Evolutionary conservation across 345 rosid species (phyloP).

Genomic region (Arabidopsis thaliana): DNA sequence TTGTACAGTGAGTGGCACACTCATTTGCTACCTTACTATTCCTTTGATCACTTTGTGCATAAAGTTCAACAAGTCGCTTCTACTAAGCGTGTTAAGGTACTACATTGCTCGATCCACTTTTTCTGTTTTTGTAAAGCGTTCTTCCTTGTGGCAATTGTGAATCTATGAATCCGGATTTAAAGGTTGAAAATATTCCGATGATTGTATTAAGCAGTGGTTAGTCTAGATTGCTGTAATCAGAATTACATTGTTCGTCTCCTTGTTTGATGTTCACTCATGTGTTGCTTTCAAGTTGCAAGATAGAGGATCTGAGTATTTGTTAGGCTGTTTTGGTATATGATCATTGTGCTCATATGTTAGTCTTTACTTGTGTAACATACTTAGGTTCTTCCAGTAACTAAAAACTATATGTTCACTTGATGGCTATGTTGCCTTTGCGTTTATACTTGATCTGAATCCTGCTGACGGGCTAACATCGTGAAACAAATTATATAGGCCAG

Average conservation of each 20-base stretch:
- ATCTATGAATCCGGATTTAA: background rate
- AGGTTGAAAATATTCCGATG: background rate
- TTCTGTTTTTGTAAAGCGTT: background rate
- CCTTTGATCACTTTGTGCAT: slow-evolving; percentile 83
- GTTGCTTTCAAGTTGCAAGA: slow-evolving; percentile 11
- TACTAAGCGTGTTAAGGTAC: slow-evolving; percentile 82
- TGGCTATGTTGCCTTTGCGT: background rate
- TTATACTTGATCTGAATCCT: background rate
- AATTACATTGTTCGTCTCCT: background rate
- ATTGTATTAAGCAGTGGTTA: background rate
- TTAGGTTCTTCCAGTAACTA: background rate
- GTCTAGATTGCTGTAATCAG: background rate
- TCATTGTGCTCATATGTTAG: background rate
- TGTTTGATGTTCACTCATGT: background rate
- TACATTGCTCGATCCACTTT: slow-evolving; percentile 24
- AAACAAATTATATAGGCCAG: too few species aligned
- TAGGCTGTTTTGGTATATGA: slow-evolving; percentile 17
- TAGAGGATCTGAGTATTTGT: slow-evolving; percentile 2
- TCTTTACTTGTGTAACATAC: background rate
- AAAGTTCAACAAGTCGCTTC: slow-evolving; percentile 86
- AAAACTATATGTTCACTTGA: background rate
- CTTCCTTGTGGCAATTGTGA: background rate
- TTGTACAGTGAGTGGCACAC: slow-evolving; percentile 90
- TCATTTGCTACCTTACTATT: slow-evolving; percentile 76
- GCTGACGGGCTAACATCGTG: too few species aligned